A percentile compares a stretch with the other conserved stretches of the same genome.
phyloP scores from a whole-genome alignment of 179 eudicot genomes.

The Gypsophila paniculata region DNA sequence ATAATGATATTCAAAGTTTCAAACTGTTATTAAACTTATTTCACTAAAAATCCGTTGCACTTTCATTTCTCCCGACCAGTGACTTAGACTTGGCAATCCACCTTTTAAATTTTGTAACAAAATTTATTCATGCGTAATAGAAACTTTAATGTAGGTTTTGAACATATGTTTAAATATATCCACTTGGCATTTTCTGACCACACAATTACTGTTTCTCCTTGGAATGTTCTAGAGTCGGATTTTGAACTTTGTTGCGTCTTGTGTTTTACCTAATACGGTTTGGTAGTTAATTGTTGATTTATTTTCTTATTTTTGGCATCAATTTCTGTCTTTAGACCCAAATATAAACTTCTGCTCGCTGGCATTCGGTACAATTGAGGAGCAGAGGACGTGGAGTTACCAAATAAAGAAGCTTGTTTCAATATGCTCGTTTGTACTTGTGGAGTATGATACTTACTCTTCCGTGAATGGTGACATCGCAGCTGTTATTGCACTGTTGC shows the following conservation, averaged over 20 bases:
- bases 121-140: neutral
- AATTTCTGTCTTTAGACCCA: constrained; percentile 48
- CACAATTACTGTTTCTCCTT: neutral
- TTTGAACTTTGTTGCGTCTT: constrained; percentile 7
- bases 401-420: constrained; percentile 70
- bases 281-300: neutral
- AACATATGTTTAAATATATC: neutral
- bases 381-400: constrained; percentile 58
- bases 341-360: constrained; percentile 58
- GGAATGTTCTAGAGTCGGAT: neutral
- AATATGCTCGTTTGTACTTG: constrained; percentile 63
- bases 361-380: constrained; percentile 59
- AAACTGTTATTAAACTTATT: neutral
- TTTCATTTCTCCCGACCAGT: neutral
- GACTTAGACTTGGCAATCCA: neutral
- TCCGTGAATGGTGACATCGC: constrained; percentile 38
- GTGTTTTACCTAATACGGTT: neutral
- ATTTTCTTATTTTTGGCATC: constrained; percentile 13
- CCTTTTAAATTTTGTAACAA: neutral
- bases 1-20: too few relatives aligned
- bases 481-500: constrained; percentile 51
- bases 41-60: neutral
- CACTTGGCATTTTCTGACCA: neutral
- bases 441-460: constrained; percentile 42
- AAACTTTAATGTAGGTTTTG: neutral